These are phyloP conservation scores for Phoenix roebelenii DNA, from an alignment of 176 grass and related monocot species.

Conservation along the genomic window DNA sequence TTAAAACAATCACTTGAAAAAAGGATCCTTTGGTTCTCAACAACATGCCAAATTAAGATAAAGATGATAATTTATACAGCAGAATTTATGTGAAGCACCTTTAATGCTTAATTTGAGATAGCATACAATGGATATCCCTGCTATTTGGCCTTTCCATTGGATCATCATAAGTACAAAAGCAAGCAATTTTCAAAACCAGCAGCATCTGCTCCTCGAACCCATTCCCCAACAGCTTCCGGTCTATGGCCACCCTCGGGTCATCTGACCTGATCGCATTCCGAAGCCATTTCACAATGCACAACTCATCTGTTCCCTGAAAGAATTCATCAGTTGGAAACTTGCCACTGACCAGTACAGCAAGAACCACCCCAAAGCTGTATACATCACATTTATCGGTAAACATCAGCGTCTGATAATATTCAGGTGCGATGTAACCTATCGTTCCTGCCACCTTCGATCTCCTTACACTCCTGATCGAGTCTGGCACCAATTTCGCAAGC, in stretches of 20 bases:
- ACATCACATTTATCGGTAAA: slow-evolving; percentile 83
- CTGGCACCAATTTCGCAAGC: slow-evolving; percentile 57
- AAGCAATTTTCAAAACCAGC: slow-evolving; percentile 50
- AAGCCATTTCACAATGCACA: slow-evolving; percentile 56
- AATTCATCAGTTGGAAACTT: slow-evolving; percentile 58
- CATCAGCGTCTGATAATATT: slow-evolving; percentile 65
- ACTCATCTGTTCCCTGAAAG: slow-evolving; percentile 56
- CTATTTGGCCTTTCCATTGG: slow-evolving; percentile 48
- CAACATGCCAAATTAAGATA: too few relatives aligned
- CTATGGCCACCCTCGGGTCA: slow-evolving; percentile 27
- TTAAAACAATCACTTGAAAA: too few relatives aligned
- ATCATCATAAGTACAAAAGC: slow-evolving; percentile 58
- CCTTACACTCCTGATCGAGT: slow-evolving; percentile 19
- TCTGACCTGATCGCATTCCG: slow-evolving; percentile 24
- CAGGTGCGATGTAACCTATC: slow-evolving; percentile 78
- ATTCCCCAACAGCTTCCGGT: slow-evolving; percentile 25
- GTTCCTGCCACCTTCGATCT: slow-evolving; percentile 54
- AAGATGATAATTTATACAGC: too few relatives aligned
- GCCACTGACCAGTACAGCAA: slow-evolving; percentile 66
- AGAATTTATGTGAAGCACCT: too few relatives aligned
- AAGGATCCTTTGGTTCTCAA: too few relatives aligned
- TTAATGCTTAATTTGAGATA: slow-evolving; percentile 42
- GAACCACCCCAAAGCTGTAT: slow-evolving; percentile 85
- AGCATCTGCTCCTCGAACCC: slow-evolving; percentile 65
- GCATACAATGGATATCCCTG: slow-evolving; percentile 59